Percentiles rank a stretch among this genome's conserved stretches.
phyloP scores from a whole-genome alignment of 164 flowering plant genomes.

The Amborella trichopoda region DNA sequence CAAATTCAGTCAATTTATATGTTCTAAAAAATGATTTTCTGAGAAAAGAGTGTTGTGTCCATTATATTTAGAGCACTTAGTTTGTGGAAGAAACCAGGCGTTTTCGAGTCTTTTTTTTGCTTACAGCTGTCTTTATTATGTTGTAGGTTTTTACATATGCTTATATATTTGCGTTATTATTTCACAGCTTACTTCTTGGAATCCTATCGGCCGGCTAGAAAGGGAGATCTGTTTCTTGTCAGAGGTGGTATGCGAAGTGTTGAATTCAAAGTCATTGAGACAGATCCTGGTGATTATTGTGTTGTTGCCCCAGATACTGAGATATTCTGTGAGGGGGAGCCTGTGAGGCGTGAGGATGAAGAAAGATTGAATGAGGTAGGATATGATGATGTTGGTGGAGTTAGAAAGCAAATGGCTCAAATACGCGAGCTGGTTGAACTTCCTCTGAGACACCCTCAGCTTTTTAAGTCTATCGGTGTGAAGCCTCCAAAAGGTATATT shows the following conservation, averaged over 20 bases:
- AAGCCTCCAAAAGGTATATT: constrained; percentile 87
- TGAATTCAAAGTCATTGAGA: constrained; percentile 55
- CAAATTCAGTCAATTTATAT: no score
- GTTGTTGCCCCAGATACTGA: constrained; percentile 63
- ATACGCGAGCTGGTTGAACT: constrained; percentile 66
- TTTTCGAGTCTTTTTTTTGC: background rate
- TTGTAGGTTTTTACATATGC: background rate
- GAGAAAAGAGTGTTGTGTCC: no score
- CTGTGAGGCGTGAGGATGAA: constrained; percentile 55
- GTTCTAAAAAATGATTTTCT: no score
- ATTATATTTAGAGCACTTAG: no score
- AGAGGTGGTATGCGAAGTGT: constrained; percentile 70
- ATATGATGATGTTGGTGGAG: constrained; percentile 73
- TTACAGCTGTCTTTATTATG: background rate
- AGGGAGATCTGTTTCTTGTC: constrained; percentile 53
- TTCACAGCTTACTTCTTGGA: constrained; percentile 60
- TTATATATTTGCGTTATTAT: constrained; percentile 6
- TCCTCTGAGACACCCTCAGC: constrained; percentile 62
- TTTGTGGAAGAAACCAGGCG: no score
- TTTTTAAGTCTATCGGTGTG: constrained; percentile 65
- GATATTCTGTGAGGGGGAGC: constrained; percentile 62
- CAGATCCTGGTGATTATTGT: constrained; percentile 63
- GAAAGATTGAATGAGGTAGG: constrained; percentile 52
- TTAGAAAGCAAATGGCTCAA: constrained; percentile 73
- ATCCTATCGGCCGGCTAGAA: constrained; percentile 52